Evolutionary conservation across 352 stramenopile species (phyloP).

Genomic region (Stephanocyclus meneghinianus): DNA sequence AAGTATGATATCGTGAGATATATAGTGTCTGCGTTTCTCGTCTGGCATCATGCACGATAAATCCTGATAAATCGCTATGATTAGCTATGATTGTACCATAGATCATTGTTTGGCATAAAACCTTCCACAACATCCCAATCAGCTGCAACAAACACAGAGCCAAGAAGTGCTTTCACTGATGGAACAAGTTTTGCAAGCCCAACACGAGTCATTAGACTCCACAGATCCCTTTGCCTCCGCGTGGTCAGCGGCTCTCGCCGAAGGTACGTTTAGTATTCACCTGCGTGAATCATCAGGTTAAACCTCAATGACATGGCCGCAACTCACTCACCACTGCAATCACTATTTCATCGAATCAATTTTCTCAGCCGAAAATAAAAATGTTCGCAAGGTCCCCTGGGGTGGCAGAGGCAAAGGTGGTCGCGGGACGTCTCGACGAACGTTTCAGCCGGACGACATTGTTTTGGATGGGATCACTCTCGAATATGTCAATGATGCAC

Average conservation of each 20-base stretch:
- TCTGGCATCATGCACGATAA: too few species aligned
- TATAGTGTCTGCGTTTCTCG: too few species aligned
- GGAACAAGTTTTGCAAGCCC: conserved; percentile 39
- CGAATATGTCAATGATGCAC: conserved; percentile 60
- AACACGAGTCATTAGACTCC: conserved; percentile 62
- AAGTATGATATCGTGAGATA: too few species aligned
- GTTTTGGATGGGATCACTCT: conserved; percentile 65
- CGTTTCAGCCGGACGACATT: conserved; percentile 63
- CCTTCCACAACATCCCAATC: too few species aligned
- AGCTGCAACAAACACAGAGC: too few species aligned
- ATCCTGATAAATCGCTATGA: too few species aligned
- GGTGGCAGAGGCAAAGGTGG: conserved; percentile 69
- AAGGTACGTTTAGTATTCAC: conserved; percentile 9
- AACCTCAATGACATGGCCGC: neutral
- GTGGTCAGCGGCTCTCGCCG: conserved; percentile 54
- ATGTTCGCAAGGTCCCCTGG: conserved; percentile 22
- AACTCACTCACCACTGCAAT: neutral
- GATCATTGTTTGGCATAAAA: too few species aligned
- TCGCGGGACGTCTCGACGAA: conserved; percentile 52
- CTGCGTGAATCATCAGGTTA: neutral
- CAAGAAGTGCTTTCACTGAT: neutral
- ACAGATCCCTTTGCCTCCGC: conserved; percentile 63
- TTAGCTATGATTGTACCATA: too few species aligned
- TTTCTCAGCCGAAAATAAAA: conserved; percentile 3
- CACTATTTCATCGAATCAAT: neutral